Conservation (phyloP, 2,329 filamentous ascomycete species). For the Pseudogymnoascus sp. region DNA sequence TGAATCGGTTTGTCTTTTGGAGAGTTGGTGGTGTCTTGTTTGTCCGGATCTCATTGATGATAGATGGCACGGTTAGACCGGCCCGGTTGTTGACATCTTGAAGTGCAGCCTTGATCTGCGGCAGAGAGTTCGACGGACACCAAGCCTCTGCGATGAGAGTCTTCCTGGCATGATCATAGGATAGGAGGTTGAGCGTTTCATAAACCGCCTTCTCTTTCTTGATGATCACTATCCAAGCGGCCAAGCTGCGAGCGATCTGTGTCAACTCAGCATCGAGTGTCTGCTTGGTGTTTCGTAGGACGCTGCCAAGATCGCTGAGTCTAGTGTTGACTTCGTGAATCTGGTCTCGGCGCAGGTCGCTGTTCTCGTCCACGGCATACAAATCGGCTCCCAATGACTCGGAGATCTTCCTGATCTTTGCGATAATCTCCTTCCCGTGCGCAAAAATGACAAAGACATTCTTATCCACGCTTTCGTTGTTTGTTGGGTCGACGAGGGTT, state of each 20-base stretch:
- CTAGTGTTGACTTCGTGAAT: conserved; percentile 95
- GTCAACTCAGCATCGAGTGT: conserved; percentile 88
- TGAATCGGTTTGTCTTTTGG: conserved; percentile 97
- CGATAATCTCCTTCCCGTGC: conserved; percentile 94
- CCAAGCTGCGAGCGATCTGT: conserved; percentile 85
- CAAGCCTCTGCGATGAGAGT: conserved; percentile 96
- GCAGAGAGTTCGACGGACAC: conserved; percentile 86
- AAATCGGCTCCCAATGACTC: conserved; percentile 93
- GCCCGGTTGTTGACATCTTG: conserved; percentile 96
- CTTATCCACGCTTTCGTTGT: conserved; percentile 88
- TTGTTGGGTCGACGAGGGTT: conserved; percentile 81
- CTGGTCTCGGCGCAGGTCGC: conserved; percentile 88
- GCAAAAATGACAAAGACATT: conserved; percentile 99
- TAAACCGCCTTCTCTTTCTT: conserved; percentile 99
- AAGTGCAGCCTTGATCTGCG: conserved; percentile 82
- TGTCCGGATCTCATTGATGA: conserved; percentile 94
- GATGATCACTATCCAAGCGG: conserved; percentile 94
- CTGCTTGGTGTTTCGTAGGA: conserved; percentile 88
- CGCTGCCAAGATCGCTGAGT: conserved; percentile 81
- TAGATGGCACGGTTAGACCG: conserved; percentile 92
- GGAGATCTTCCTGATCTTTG: conserved; percentile 98
- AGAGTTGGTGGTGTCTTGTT: conserved; percentile 97
- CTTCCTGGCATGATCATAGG: conserved; percentile 89
- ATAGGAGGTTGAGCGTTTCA: conserved; percentile 90
- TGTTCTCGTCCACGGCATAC: conserved; percentile 96